Evolutionary conservation across 2,329 filamentous ascomycete genomes (phyloP).

Genomic region (Cladosporium sp.): DNA sequence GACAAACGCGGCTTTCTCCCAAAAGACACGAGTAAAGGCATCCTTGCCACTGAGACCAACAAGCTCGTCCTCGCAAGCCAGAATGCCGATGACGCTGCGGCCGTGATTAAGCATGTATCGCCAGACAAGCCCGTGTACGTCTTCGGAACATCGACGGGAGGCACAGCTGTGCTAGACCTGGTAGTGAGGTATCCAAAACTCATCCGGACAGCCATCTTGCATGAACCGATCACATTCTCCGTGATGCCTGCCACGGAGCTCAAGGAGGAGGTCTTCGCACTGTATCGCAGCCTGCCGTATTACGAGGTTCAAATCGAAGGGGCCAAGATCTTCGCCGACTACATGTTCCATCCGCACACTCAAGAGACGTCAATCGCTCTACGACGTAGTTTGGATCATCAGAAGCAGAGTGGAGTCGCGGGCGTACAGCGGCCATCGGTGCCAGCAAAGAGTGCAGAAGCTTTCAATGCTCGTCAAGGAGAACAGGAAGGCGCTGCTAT

Average conservation of each 20-base stretch:
- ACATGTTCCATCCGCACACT: neutral
- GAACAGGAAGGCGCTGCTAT: constrained; percentile 1
- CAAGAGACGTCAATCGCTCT: neutral
- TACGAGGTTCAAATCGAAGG: neutral
- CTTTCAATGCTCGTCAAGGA: constrained; percentile 1
- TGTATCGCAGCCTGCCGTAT: neutral
- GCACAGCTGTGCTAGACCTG: neutral
- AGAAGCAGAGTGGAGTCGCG: neutral
- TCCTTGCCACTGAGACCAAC: neutral
- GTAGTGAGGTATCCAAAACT: neutral
- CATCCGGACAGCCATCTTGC: neutral
- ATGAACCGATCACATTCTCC: neutral
- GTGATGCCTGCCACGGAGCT: neutral
- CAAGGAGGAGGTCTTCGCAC: neutral
- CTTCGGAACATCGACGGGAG: neutral
- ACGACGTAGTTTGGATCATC: neutral
- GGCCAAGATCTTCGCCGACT: neutral
- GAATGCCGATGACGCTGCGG: constrained; percentile 29
- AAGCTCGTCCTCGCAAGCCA: neutral
- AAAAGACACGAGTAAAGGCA: neutral
- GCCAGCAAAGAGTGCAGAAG: neutral
- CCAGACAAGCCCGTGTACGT: neutral
- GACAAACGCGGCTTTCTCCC: constrained; percentile 2
- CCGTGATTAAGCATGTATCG: constrained; percentile 14
- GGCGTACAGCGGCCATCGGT: neutral